Evolutionary conservation across 1,139 yeast genomes (phyloP).

Genomic region (Yarrowia galli): DNA sequence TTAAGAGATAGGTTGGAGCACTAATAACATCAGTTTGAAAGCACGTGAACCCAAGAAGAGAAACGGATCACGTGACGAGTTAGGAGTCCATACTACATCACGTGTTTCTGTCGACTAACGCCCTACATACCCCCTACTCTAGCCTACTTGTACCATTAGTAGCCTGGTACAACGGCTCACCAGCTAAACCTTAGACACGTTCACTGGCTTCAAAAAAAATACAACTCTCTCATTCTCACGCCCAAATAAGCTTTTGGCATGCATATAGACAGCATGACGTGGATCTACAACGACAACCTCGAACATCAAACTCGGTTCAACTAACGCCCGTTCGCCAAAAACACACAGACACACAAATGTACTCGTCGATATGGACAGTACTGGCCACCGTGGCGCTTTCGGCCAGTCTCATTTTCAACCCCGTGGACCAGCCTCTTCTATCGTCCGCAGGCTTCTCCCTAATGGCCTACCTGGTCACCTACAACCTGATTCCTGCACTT

Average conservation of each 20-base stretch:
- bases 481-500: constrained; percentile 69
- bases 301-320: not conserved
- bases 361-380: constrained; percentile 34
- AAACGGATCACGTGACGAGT: no score
- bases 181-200: not conserved
- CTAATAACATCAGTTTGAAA: no score
- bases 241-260: not conserved
- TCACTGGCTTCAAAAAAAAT: constrained; percentile 13
- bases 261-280: constrained; percentile 29
- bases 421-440: constrained; percentile 46
- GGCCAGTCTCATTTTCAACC: constrained; percentile 43
- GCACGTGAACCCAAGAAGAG: no score
- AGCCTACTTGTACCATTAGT: not conserved
- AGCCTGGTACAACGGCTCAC: constrained; percentile 1
- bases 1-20: no score
- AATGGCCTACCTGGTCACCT: constrained; percentile 68
- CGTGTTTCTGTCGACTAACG: not conserved
- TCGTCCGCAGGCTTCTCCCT: constrained; percentile 64
- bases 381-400: constrained; percentile 29
- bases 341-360: constrained; percentile 10
- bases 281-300: constrained; percentile 8
- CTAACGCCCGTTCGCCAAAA: not conserved
- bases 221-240: not conserved
- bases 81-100: no score
- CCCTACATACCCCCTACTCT: no score